These are phyloP conservation scores for Anthracocystis panici-leucophaei DNA, from an alignment of 1,284 basidiomycete genomes.

Conservation along the genomic window DNA sequence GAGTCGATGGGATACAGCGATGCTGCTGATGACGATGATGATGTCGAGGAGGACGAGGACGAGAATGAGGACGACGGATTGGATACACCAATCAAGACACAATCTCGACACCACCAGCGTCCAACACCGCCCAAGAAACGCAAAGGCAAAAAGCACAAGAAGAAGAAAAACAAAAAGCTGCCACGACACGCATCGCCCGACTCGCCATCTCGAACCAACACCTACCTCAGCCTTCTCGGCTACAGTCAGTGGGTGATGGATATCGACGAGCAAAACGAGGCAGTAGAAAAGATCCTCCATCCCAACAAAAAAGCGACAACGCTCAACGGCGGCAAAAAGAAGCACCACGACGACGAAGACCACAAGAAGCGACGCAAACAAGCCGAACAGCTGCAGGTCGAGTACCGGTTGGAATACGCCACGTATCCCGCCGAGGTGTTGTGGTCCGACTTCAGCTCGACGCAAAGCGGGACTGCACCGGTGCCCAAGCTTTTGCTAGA, in stretches of 20 bases:
- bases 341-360: constrained; percentile 13
- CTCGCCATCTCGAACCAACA: constrained; percentile 80
- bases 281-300: constrained; percentile 59
- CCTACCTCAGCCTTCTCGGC: constrained; percentile 79
- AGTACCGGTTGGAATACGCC: constrained; percentile 64
- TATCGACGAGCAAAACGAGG: constrained; percentile 75
- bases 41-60: constrained; percentile 56
- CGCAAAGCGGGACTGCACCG: constrained; percentile 5
- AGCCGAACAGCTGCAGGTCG: constrained; percentile 36
- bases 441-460: constrained; percentile 54
- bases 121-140: constrained; percentile 71
- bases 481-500: constrained; percentile 78
- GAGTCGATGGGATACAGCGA: constrained; percentile 23
- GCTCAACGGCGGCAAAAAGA: constrained; percentile 16
- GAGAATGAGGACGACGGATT: constrained; percentile 11
- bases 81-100: constrained; percentile 1
- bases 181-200: constrained; percentile 76
- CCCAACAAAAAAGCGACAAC: constrained; percentile 4
- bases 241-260: constrained; percentile 85
- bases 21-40: constrained; percentile 38
- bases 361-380: constrained; percentile 18
- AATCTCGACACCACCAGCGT: constrained; percentile 48
- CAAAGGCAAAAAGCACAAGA: constrained; percentile 73
- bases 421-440: constrained; percentile 60
- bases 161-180: constrained; percentile 75